Conservation (phyloP, 768 basidiomycete species). For the Cyclocybe aegerita region DNA sequence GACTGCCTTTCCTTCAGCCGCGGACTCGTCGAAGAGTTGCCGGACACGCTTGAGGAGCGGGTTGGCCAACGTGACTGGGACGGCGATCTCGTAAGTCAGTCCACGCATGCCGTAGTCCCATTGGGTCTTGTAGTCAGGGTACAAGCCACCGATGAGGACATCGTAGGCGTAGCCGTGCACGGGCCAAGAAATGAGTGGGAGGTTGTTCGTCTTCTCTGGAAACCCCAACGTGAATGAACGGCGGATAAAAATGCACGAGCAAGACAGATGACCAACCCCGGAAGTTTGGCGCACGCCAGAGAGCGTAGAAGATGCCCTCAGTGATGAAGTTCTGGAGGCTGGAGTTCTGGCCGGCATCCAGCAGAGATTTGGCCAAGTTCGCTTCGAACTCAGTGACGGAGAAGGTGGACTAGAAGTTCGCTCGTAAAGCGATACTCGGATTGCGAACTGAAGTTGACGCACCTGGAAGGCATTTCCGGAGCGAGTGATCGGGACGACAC, state of each 20-base stretch:
- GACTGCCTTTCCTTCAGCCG: conserved; percentile 31
- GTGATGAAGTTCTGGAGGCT: conserved; percentile 31
- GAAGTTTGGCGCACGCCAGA: conserved; percentile 35
- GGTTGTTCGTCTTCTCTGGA: conserved; percentile 28
- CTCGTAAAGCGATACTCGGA: no score
- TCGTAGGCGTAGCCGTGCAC: conserved; percentile 34
- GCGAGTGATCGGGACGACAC: conserved; percentile 25
- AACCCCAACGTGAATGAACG: not conserved
- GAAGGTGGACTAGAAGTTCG: conserved; percentile 28
- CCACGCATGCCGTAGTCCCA: conserved; percentile 36
- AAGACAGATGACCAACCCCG: conserved; percentile 22
- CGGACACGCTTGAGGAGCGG: conserved; percentile 29
- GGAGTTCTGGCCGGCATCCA: conserved; percentile 31
- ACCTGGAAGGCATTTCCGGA: conserved; percentile 36
- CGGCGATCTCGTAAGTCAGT: conserved; percentile 33
- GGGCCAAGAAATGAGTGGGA: conserved; percentile 32
- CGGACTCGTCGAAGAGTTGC: conserved; percentile 31
- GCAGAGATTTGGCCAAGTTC: conserved; percentile 22
- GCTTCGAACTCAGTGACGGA: conserved; percentile 31
- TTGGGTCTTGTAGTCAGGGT: conserved; percentile 28
- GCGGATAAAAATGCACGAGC: not conserved
- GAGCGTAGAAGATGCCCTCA: conserved; percentile 28
- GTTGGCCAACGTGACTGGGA: conserved; percentile 30
- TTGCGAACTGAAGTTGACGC: not conserved
- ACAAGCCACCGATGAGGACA: conserved; percentile 36